A percentile compares a stretch with the other conserved stretches of the same genome.
Evolutionary conservation across 495 filamentous ascomycete genomes (phyloP).

Genomic region (Podospora bellae-mahoneyi): DNA sequence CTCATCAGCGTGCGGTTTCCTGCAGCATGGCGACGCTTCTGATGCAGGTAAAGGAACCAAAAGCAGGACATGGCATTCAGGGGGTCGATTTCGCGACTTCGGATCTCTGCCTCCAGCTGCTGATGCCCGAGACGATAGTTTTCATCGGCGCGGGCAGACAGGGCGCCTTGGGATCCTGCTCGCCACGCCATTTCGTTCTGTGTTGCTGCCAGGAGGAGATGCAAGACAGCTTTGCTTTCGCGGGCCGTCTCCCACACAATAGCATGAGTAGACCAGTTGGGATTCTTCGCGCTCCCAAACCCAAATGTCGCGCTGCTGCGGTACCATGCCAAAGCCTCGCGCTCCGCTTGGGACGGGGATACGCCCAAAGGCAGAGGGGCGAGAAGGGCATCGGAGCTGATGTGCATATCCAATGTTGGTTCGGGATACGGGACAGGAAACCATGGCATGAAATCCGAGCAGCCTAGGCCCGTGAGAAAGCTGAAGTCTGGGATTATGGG

Average conservation of each 20-base stretch:
- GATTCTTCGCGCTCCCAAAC: slow-evolving; percentile 24
- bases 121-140: slow-evolving; percentile 17
- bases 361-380: slow-evolving; percentile 16
- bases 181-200: slow-evolving; percentile 17
- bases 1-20: slow-evolving; percentile 4
- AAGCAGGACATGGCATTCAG: slow-evolving; percentile 22
- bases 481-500: slow-evolving; percentile 3
- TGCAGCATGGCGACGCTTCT: slow-evolving; percentile 9
- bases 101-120: slow-evolving; percentile 3
- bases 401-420: slow-evolving; percentile 14
- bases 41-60: slow-evolving; percentile 26
- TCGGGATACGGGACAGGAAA: slow-evolving; percentile 4
- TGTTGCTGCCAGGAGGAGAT: slow-evolving; percentile 24
- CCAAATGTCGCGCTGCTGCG: slow-evolving; percentile 18
- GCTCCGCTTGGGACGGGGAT: slow-evolving; percentile 13
- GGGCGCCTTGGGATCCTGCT: not conserved
- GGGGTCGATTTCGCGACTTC: slow-evolving; percentile 8
- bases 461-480: not conserved
- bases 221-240: slow-evolving; percentile 12
- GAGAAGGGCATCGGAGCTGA: slow-evolving; percentile 9
- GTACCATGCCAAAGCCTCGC: slow-evolving; percentile 19
- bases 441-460: not conserved
- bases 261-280: slow-evolving; percentile 24
- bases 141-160: slow-evolving; percentile 14
- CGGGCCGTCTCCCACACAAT: slow-evolving; percentile 16